Evolutionary conservation across 202 grass and related monocot genomes (phyloP), one percentile per base, ranked within the genome.

Genomic region (Alloteropsis angusta): DNA sequence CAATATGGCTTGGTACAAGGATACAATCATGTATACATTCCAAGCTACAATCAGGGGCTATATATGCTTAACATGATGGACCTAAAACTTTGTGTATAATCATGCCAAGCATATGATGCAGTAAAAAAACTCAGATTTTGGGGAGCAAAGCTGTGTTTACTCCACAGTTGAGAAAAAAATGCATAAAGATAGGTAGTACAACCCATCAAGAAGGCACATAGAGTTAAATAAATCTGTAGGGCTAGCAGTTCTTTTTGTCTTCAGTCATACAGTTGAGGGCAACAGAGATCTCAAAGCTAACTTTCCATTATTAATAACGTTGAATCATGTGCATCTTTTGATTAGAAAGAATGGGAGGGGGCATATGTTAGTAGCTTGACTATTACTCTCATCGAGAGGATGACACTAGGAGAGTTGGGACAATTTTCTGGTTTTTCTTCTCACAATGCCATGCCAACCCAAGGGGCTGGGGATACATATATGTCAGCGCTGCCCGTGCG

Each of bases 251-350:
- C 2, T 59, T 69, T 71, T 18, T 18, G 32, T 15, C 45, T 43
- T 26, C 18, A 18, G 60, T 42, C 56, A 52, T 41, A 82, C 19
- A 63, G 70, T 63, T 82, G 11, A 58, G 4, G 22, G 11, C 3
- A 58, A 14, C 54, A 58, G 23, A 58, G 22, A 1, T 5, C 11
- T 14, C 22, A 14, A 56, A 56, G 34, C 26, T 60, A 56, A 44
- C 25, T 79, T 67, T 22, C 9, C 22, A 7, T 38, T 17, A 39
- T 28, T 60, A 83, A 52, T 68, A 66, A 30, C 77, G 44, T 18
- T 0, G 14, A 76, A 83, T 48, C 50, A 58, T 67, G 49, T 60
- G 45, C 60, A 68, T 9, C 14, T 57, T 83, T 83, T 57, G 36
- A 83, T 72, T 58, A 26, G 54, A 58, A 50, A 68, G 5, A 9